Conservation (phyloP, 352 stramenopile genomes). For the Phytophthora hybrid region DNA sequence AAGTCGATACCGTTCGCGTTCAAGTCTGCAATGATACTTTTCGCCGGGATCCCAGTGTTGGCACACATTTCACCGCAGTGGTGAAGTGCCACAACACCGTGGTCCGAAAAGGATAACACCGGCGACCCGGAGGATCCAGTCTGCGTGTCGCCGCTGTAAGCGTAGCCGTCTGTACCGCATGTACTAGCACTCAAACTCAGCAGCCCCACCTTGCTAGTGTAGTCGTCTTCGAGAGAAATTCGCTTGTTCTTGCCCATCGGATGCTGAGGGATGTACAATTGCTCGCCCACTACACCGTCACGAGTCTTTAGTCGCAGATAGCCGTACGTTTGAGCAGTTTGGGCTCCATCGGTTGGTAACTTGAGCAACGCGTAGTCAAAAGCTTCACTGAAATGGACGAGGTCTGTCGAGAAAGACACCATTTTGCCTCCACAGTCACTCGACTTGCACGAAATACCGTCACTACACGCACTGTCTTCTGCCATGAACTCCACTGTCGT, state of each 20-base stretch:
- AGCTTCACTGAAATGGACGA: conserved; percentile 45
- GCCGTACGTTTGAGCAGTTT: conserved; percentile 47
- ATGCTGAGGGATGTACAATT: conserved; percentile 66
- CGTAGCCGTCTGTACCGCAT: conserved; percentile 51
- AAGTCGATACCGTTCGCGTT: conserved; percentile 31
- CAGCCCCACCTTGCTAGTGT: conserved; percentile 40
- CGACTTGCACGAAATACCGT: conserved; percentile 27
- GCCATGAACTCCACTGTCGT: conserved; percentile 70
- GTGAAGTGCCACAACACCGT: conserved; percentile 70
- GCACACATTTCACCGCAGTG: conserved; percentile 65
- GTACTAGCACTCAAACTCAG: conserved; percentile 45
- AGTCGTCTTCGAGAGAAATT: conserved; percentile 59
- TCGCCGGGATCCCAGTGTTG: conserved; percentile 62
- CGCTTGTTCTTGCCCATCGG: conserved; percentile 56
- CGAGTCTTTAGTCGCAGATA: conserved; percentile 56
- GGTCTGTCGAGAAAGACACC: conserved; percentile 46
- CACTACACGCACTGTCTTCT: conserved; percentile 40
- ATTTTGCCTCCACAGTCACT: conserved; percentile 40
- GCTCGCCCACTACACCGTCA: conserved; percentile 34
- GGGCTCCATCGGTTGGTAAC: conserved; percentile 27
- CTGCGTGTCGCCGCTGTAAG: conserved; percentile 74
- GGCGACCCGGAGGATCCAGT: conserved; percentile 68
- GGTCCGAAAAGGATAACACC: conserved; percentile 55
- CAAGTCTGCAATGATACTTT: conserved; percentile 55
- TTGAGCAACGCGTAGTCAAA: conserved; percentile 71